A percentile compares a stretch with the other conserved stretches of the same genome.
phyloP scores from a whole-genome alignment of 2,329 filamentous ascomycete species.

The Cladosporium velox region DNA sequence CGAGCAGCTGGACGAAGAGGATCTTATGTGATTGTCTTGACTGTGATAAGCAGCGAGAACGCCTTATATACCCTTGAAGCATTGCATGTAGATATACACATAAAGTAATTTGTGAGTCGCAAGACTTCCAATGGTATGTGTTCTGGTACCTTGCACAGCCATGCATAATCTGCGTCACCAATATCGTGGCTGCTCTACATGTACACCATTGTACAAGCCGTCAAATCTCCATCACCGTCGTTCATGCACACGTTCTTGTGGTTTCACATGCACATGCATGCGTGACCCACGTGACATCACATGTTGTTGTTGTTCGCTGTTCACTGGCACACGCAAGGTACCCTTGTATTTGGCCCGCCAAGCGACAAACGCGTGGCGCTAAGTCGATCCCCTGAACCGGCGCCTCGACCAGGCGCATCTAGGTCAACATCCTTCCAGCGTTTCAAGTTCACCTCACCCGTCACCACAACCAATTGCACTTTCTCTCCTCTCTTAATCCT shows the following conservation, averaged over 20 bases:
- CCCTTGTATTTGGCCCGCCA: background rate
- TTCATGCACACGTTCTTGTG: background rate
- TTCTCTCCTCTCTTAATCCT: background rate
- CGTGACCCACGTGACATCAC: constrained; percentile 7
- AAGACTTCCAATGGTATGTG: background rate
- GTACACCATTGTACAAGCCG: background rate
- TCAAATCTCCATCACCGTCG: background rate
- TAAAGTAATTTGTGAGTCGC: background rate
- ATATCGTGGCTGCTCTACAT: background rate
- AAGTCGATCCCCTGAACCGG: constrained; percentile 5
- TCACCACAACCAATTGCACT: background rate
- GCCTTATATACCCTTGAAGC: background rate
- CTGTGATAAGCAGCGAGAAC: background rate
- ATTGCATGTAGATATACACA: constrained; percentile 1
- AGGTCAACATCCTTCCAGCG: constrained; percentile 10
- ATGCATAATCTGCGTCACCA: background rate
- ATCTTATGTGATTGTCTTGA: constrained; percentile 24
- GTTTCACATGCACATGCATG: constrained; percentile 7
- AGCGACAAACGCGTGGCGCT: constrained; percentile 16
- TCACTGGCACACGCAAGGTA: background rate
- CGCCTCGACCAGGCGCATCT: background rate
- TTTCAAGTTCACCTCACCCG: background rate
- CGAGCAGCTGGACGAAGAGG: constrained; percentile 41
- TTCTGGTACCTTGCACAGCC: background rate
- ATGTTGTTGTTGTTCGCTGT: background rate